Percentiles rank a stretch among this genome's conserved stretches.
These are phyloP conservation scores for Russula sp. DNA, from an alignment of 768 basidiomycete species.

Conservation along the genomic window DNA sequence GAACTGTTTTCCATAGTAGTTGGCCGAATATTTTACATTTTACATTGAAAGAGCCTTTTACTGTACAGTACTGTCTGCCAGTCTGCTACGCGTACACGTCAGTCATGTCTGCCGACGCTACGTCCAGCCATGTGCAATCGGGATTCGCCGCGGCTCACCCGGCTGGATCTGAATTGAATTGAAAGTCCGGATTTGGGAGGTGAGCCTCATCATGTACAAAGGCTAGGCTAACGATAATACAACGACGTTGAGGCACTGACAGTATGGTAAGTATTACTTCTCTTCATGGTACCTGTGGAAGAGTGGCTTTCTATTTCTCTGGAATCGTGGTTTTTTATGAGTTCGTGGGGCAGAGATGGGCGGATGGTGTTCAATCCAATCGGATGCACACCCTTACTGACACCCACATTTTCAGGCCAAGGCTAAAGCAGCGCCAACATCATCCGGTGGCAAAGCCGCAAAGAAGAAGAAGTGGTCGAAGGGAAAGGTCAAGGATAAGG, in stretches of 20 bases:
- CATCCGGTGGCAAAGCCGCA: slow-evolving; percentile 71
- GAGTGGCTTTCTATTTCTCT: not conserved
- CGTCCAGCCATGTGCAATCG: too few species aligned
- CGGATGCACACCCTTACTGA: slow-evolving; percentile 25
- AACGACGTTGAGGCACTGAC: slow-evolving; percentile 26
- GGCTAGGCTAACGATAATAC: not conserved
- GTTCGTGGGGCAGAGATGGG: slow-evolving; percentile 10
- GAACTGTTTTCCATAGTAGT: too few species aligned
- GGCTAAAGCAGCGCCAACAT: slow-evolving; percentile 66
- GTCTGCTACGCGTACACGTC: too few species aligned
- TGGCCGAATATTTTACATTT: too few species aligned
- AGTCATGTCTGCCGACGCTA: too few species aligned
- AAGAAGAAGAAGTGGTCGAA: slow-evolving; percentile 99
- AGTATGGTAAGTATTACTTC: slow-evolving; percentile 28
- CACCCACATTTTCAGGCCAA: slow-evolving; percentile 27
- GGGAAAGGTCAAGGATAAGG: slow-evolving; percentile 99
- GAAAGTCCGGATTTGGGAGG: not conserved
- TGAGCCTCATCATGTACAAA: not conserved
- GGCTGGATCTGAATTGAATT: not conserved
- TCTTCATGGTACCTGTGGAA: not conserved
- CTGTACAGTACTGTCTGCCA: too few species aligned
- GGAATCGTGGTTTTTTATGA: not conserved
- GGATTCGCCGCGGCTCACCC: not conserved
- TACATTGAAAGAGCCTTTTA: too few species aligned
- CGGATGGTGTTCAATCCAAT: slow-evolving; percentile 24